Evolutionary conservation across 768 basidiomycete genomes (phyloP).

Genomic region (Xerocomellus amylosporus): DNA sequence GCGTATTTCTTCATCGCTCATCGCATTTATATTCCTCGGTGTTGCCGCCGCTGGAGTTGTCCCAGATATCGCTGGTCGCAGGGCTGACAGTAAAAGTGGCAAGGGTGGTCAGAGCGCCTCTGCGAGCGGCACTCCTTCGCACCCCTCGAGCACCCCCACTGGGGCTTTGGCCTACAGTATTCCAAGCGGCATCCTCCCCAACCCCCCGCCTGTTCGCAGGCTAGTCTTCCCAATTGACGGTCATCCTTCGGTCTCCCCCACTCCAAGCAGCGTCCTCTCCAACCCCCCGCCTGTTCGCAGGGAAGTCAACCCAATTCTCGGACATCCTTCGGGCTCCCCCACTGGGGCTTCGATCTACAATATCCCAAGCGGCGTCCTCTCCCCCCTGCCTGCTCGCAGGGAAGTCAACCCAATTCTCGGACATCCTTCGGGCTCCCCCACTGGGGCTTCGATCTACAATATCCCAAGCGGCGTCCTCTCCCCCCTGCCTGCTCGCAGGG

Average conservation of each 20-base stretch:
- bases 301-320: too few relatives aligned
- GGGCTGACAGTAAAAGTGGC: not conserved
- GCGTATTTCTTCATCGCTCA: conserved; percentile 4
- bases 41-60: conserved; percentile 4
- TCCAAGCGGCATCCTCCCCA: too few relatives aligned
- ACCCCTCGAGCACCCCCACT: not conserved
- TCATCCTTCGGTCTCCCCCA: too few relatives aligned
- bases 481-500: not conserved
- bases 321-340: too few relatives aligned
- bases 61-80: not conserved
- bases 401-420: too few relatives aligned
- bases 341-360: too few relatives aligned
- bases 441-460: not conserved
- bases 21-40: conserved; percentile 4
- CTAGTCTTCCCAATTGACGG: too few relatives aligned
- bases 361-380: too few relatives aligned
- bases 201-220: not conserved
- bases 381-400: too few relatives aligned
- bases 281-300: too few relatives aligned
- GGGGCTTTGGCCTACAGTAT: not conserved
- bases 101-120: not conserved
- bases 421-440: not conserved
- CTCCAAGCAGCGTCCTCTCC: too few relatives aligned
- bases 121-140: not conserved
- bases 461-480: too few relatives aligned